Percentiles rank a stretch among this genome's conserved stretches.
Conservation (phyloP, 495 filamentous ascomycete genomes). For the Neurospora sp. region DNA sequence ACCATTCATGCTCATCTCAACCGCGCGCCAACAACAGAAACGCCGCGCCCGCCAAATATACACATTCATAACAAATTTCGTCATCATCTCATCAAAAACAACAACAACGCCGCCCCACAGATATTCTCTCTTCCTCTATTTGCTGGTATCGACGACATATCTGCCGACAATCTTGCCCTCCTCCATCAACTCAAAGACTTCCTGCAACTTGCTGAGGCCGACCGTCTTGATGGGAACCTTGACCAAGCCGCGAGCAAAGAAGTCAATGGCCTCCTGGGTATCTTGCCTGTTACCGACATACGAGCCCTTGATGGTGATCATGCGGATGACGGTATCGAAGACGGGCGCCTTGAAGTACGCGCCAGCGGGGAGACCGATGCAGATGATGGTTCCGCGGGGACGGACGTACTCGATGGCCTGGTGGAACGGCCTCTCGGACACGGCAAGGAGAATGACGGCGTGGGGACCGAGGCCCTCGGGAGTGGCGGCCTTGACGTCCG, state of each 20-base stretch:
- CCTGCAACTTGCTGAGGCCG: slow-evolving; percentile 64
- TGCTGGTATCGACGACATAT: slow-evolving; percentile 68
- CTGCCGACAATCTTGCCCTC: slow-evolving; percentile 74
- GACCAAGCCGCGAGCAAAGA: slow-evolving; percentile 74
- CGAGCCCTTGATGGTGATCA: slow-evolving; percentile 87
- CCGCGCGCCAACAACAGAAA: background rate
- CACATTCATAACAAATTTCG: background rate
- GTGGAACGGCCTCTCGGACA: slow-evolving; percentile 84
- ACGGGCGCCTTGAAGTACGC: slow-evolving; percentile 76
- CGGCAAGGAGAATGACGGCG: slow-evolving; percentile 77
- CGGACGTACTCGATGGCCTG: slow-evolving; percentile 78
- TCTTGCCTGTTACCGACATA: slow-evolving; percentile 90
- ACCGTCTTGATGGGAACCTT: slow-evolving; percentile 76
- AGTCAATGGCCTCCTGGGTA: slow-evolving; percentile 75
- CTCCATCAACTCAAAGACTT: slow-evolving; percentile 67
- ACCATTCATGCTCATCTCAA: background rate
- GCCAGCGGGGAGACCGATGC: slow-evolving; percentile 73
- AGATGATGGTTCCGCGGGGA: slow-evolving; percentile 66
- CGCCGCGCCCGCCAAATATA: background rate
- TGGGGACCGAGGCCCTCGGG: slow-evolving; percentile 75
- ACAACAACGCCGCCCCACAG: background rate
- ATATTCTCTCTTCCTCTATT: slow-evolving; percentile 16
- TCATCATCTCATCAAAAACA: background rate
- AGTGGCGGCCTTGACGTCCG: slow-evolving; percentile 69
- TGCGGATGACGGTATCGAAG: slow-evolving; percentile 71